Evolutionary conservation across 108 stramenopile genomes (phyloP).

Genomic region (Nannochloropsis oceanica): DNA sequence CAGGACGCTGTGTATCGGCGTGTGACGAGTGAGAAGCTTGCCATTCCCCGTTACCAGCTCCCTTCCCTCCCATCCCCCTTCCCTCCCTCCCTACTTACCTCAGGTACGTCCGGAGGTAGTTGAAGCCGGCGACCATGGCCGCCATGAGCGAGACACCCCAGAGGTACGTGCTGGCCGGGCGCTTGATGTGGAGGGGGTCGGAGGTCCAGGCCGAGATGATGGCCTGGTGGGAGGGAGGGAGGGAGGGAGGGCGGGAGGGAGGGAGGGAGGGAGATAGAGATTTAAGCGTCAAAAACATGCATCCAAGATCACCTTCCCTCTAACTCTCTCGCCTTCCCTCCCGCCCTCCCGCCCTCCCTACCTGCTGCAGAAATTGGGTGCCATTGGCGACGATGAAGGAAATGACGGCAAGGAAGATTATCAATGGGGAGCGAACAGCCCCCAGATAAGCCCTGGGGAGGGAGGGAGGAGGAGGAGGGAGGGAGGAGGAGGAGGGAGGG

Average conservation of each 20-base stretch:
- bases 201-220: constrained; percentile 32
- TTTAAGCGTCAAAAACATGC: no score
- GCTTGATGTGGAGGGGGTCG: constrained; percentile 9
- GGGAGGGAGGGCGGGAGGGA: neutral
- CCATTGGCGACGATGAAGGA: constrained; percentile 53
- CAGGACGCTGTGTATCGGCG: neutral
- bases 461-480: neutral
- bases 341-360: constrained; percentile 7
- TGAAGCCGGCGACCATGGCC: constrained; percentile 6
- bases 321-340: neutral
- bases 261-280: neutral
- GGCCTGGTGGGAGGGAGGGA: neutral
- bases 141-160: constrained; percentile 22
- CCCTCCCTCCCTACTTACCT: neutral
- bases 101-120: neutral
- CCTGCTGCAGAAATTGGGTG: constrained; percentile 63
- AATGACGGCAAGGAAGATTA: constrained; percentile 44
- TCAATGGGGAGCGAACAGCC: constrained; percentile 47
- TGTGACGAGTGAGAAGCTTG: neutral
- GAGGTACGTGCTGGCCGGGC: constrained; percentile 15
- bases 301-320: neutral
- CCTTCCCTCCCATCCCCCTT: neutral
- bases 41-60: neutral
- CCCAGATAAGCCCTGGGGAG: constrained; percentile 43
- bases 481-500: no score